Percentiles rank a stretch among this genome's conserved stretches.
These are phyloP conservation scores for Globisporangium cystogenes DNA, from an alignment of 352 stramenopile genomes.

Conservation along the genomic window DNA sequence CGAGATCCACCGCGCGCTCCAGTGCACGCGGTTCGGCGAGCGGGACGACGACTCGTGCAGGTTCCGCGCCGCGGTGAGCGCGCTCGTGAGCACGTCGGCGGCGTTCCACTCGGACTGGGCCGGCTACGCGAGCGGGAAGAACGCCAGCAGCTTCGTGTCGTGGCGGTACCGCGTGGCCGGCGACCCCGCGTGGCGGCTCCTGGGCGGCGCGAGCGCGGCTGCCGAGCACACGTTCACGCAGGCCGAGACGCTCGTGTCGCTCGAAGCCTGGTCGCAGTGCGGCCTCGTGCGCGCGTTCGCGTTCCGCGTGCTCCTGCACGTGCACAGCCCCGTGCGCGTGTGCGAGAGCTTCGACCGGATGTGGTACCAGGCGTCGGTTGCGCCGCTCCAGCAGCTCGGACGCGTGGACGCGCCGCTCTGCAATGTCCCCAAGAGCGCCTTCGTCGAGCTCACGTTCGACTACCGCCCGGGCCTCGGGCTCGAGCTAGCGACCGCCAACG, in stretches of 20 bases:
- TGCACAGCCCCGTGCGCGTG: conserved; percentile 20
- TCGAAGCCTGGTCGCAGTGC: conserved; percentile 37
- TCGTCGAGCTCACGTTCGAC: conserved; percentile 46
- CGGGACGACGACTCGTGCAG: conserved; percentile 2
- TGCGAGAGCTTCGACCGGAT: conserved; percentile 31
- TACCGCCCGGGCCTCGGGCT: conserved; percentile 23
- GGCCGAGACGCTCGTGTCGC: conserved; percentile 4
- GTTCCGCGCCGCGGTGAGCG: conserved; percentile 2
- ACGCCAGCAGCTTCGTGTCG: conserved; percentile 9
- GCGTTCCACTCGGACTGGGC: conserved; percentile 6
- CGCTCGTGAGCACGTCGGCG: conserved; percentile 6
- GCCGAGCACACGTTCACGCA: conserved; percentile 10
- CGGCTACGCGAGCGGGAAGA: conserved; percentile 3
- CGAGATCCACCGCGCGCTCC: conserved; percentile 14
- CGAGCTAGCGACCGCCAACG: neutral
- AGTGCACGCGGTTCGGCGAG: conserved; percentile 10
- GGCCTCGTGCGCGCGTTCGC: conserved; percentile 19
- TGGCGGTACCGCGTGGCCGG: conserved; percentile 15
- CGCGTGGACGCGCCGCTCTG: conserved; percentile 17
- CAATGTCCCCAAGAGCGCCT: conserved; percentile 29
- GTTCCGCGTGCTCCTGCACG: conserved; percentile 32
- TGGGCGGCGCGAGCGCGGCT: conserved; percentile 5
- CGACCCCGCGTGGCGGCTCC: conserved; percentile 6
- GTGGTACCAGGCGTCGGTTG: conserved; percentile 33
- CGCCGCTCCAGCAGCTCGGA: neutral